Base-by-base conservation (phyloP, 176 grass and related monocot genomes). In the Oryza glumipatula region DNA sequence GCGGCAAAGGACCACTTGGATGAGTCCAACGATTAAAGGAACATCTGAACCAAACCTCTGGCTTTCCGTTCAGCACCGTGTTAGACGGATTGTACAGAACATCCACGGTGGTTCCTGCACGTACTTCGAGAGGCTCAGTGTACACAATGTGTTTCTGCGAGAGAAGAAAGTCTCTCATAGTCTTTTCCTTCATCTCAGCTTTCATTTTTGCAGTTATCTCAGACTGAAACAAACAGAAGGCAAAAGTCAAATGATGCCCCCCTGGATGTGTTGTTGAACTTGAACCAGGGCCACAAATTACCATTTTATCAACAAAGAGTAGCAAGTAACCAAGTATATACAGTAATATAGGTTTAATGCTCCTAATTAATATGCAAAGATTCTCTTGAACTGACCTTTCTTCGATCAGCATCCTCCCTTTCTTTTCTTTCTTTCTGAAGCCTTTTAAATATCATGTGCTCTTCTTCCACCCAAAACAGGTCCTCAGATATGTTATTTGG, bases 141-240 rank as follows among this genome's bases (percentile, higher is more conserved):
- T 95, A 98, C 39, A 98, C 96, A 1, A 95, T 92, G 76, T 95
- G 96, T 79, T 94, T 98, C 49, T 98, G 96, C n/a, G 93, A 98
- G 58, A 98, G 77, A 76, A 98, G 74, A 86, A 98, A 98, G 5
- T 13, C 54, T 81, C 88, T 93, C 89, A 98, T 92, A 35, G 96
- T 91, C 61, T 85, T 93, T 69, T 95, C 88, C 80, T 98, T 98
- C 81, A 83, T 92, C 68, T 89, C 89, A 69, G 93, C 85, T 84
- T 94, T 98, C 88, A 94, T 81, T 76, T 82, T 89, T 72, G 83
- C 93, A 70, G 76, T 87, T 77, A 49, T 92, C 64, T 94, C 93
- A 81, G 83, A 83, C 96, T 98, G 74, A 68, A 85, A 78, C 22
- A 69, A 92, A 74, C 65, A 83, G 39, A 43, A 81, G 46, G 63